Evolutionary conservation across 2,329 filamentous ascomycete genomes (phyloP).

Genomic region (Colletotrichum paranaense): DNA sequence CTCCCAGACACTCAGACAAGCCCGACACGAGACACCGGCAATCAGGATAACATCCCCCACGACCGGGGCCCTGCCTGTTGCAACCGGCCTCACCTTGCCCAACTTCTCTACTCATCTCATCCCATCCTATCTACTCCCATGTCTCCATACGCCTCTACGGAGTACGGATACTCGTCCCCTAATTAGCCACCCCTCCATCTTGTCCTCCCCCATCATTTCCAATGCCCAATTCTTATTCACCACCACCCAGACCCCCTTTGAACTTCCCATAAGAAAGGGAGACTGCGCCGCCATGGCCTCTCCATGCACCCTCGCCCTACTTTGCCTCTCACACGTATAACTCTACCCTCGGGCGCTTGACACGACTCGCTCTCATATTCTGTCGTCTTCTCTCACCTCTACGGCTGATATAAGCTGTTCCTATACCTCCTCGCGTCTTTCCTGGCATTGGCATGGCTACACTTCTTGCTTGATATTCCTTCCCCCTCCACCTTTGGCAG

Average conservation of each 20-base stretch:
- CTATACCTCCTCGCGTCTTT: background rate
- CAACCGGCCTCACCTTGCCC: constrained; percentile 32
- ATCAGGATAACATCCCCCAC: constrained; percentile 30
- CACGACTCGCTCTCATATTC: constrained; percentile 7
- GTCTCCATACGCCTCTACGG: constrained; percentile 6
- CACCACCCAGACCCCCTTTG: constrained; percentile 24
- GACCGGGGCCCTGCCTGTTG: constrained; percentile 34
- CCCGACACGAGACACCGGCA: constrained; percentile 34
- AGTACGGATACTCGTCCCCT: constrained; percentile 18
- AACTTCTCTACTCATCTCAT: constrained; percentile 20
- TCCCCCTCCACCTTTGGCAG: background rate
- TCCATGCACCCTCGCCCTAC: constrained; percentile 6
- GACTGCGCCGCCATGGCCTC: constrained; percentile 32
- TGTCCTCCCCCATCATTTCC: background rate
- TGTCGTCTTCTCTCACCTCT: background rate
- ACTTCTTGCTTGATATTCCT: background rate
- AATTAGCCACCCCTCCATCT: constrained; percentile 24
- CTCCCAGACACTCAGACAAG: constrained; percentile 27
- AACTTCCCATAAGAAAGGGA: constrained; percentile 29
- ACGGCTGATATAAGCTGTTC: constrained; percentile 12
- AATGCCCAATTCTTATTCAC: background rate
- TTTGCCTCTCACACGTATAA: constrained; percentile 17
- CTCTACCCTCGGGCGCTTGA: constrained; percentile 27
- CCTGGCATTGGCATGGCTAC: constrained; percentile 7
- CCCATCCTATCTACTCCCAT: background rate